A percentile compares a stretch with the other conserved stretches of the same genome.
Conservation (phyloP, 2,329 filamentous ascomycete species). For the Alternaria sp. region DNA sequence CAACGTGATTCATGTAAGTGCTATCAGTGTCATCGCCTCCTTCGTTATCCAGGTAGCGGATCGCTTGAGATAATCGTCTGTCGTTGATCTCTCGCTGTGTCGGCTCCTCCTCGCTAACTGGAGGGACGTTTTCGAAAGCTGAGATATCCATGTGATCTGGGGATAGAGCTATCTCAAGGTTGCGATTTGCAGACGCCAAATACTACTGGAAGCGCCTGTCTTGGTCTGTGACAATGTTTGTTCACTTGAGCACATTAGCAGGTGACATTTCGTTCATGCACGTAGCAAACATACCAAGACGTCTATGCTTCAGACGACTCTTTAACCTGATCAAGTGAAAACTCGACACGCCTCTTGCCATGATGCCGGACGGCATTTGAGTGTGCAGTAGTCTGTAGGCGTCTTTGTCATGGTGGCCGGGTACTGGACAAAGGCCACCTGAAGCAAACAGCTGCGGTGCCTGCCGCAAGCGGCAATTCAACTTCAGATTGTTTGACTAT, state of each 20-base stretch:
- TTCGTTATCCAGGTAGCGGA: slow-evolving; percentile 34
- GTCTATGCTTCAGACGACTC: not conserved
- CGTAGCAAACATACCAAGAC: slow-evolving; percentile 10
- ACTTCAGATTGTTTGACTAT: slow-evolving; percentile 10
- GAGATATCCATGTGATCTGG: slow-evolving; percentile 12
- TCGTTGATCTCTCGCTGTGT: slow-evolving; percentile 24
- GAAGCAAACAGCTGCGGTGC: slow-evolving; percentile 23
- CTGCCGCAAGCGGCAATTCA: slow-evolving; percentile 26
- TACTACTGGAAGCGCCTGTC: not conserved
- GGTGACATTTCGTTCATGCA: not conserved
- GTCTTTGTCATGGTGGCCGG: slow-evolving; percentile 27
- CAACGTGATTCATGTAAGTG: slow-evolving; percentile 28
- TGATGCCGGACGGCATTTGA: slow-evolving; percentile 5
- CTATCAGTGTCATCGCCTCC: slow-evolving; percentile 26
- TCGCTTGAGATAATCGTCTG: slow-evolving; percentile 32
- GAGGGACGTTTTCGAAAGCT: slow-evolving; percentile 8
- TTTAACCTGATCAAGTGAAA: not conserved
- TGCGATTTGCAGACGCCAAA: slow-evolving; percentile 10
- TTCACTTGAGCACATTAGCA: slow-evolving; percentile 1
- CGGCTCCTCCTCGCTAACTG: slow-evolving; percentile 4
- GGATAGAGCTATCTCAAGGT: not conserved
- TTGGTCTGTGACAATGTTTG: not conserved
- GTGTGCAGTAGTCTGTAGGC: not conserved
- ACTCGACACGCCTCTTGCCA: not conserved
- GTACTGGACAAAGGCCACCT: slow-evolving; percentile 23